Percentiles rank a stretch among this genome's conserved stretches.
Evolutionary conservation across 1,284 basidiomycete species (phyloP).

Genomic region (Malassezia yamatoensis): DNA sequence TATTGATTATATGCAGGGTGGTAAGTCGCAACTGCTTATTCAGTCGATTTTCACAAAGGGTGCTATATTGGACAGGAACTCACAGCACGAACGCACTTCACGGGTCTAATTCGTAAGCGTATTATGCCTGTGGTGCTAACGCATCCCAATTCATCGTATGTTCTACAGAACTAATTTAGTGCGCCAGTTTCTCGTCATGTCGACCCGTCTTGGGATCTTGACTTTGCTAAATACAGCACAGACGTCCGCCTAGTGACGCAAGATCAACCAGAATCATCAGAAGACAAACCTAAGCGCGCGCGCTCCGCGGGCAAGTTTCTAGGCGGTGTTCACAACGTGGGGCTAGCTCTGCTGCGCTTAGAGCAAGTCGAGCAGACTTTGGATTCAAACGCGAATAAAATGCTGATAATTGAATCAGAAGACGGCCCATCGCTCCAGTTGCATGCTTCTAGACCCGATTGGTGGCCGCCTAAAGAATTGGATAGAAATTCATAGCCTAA

Average conservation of each 20-base stretch:
- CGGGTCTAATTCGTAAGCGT: slow-evolving; percentile 80
- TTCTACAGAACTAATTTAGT: background rate
- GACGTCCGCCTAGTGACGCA: slow-evolving; percentile 22
- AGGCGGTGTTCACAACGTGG: slow-evolving; percentile 32
- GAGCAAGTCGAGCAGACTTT: slow-evolving; percentile 29
- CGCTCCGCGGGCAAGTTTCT: slow-evolving; percentile 37
- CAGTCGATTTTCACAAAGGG: slow-evolving; percentile 93
- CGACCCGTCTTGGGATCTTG: slow-evolving; percentile 1
- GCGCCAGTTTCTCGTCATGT: background rate
- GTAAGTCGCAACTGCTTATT: slow-evolving; percentile 52
- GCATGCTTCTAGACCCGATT: background rate
- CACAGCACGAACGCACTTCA: slow-evolving; percentile 91
- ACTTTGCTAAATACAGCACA: slow-evolving; percentile 11
- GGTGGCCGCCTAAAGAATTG: background rate
- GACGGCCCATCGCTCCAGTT: background rate
- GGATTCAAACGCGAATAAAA: background rate
- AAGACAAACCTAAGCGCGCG: background rate
- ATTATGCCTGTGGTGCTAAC: slow-evolving; percentile 61
- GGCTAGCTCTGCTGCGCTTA: slow-evolving; percentile 29
- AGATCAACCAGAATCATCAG: background rate
- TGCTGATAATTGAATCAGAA: slow-evolving; percentile 3
- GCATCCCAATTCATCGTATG: slow-evolving; percentile 5
- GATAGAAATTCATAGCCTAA: background rate
- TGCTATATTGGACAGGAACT: slow-evolving; percentile 97
- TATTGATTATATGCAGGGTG: slow-evolving; percentile 80